Conservation (phyloP, 2,329 filamentous ascomycete species). For the Penicillium sp. region DNA sequence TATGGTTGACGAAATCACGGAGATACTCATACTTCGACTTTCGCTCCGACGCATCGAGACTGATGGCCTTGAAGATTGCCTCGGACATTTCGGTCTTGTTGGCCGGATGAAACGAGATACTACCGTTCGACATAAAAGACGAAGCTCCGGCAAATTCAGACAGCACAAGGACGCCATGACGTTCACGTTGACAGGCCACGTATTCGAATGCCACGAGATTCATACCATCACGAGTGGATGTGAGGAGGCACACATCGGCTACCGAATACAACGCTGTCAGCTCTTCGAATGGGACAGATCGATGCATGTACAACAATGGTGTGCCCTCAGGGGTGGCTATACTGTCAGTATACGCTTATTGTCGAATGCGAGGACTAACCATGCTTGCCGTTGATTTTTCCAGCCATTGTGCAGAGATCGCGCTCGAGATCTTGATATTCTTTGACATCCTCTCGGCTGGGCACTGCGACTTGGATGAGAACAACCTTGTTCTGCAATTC, state of each 20-base stretch:
- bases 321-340: constrained; percentile 87
- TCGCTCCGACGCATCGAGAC: constrained; percentile 80
- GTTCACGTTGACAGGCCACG: constrained; percentile 83
- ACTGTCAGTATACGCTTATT: constrained; percentile 6
- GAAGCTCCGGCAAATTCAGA: constrained; percentile 96
- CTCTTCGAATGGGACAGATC: constrained; percentile 88
- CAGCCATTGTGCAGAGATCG: constrained; percentile 88
- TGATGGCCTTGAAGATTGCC: constrained; percentile 82
- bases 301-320: constrained; percentile 94
- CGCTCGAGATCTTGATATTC: constrained; percentile 92
- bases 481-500: constrained; percentile 94
- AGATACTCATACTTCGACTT: constrained; percentile 80
- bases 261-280: constrained; percentile 89
- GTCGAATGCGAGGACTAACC: constrained; percentile 43
- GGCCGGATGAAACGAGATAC: constrained; percentile 90
- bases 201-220: constrained; percentile 97
- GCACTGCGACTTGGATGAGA: constrained; percentile 89
- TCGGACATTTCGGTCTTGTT: constrained; percentile 90
- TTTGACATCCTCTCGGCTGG: constrained; percentile 80
- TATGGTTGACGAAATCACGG: constrained; percentile 86
- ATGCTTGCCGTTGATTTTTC: constrained; percentile 91
- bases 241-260: constrained; percentile 84
- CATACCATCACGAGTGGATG: constrained; percentile 92
- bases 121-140: constrained; percentile 77
- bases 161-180: constrained; percentile 87